A percentile compares a stretch with the other conserved stretches of the same genome.
phyloP scores from a whole-genome alignment of 139 green algal genomes.

The Klebsormidium nitens region DNA sequence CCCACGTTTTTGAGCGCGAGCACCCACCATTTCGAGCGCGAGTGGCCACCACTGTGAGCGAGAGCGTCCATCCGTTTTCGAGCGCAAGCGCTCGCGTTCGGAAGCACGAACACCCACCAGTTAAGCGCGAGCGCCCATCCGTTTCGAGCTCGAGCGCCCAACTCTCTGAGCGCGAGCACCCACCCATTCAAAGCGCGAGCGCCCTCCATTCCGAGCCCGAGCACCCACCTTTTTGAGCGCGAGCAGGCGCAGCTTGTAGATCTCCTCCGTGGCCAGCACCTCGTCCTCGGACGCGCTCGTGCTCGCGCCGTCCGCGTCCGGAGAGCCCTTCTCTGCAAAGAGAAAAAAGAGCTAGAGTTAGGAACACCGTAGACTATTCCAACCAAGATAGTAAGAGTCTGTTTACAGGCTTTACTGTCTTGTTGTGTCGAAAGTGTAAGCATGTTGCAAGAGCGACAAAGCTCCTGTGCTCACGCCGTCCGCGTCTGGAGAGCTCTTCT shows the following conservation, averaged over 20 bases:
- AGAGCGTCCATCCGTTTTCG: not conserved
- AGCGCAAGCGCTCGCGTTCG: not conserved
- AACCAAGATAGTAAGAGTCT: no score
- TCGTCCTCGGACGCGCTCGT: constrained; percentile 16
- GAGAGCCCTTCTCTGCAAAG: no score
- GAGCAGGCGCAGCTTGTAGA: constrained; percentile 8
- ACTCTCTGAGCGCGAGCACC: not conserved
- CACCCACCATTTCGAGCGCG: no score
- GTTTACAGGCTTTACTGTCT: no score
- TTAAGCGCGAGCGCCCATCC: not conserved
- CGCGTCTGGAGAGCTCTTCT: no score
- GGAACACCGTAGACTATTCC: no score
- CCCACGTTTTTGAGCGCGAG: no score
- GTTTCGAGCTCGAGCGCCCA: not conserved
- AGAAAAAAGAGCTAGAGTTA: no score
- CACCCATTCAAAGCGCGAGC: not conserved
- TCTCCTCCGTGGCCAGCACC: constrained; percentile 10
- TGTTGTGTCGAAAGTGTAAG: no score
- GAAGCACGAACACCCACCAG: not conserved
- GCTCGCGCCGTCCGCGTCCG: no score
- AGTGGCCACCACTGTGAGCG: not conserved
- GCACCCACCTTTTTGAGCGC: not conserved
- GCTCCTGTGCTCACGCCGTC: no score
- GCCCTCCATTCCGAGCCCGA: not conserved
- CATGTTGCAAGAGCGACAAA: no score